Evolutionary conservation across 129 eudicot species (phyloP), one percentile per base, ranked within the genome.

Genomic region (carrot (Daucus carota)): DNA sequence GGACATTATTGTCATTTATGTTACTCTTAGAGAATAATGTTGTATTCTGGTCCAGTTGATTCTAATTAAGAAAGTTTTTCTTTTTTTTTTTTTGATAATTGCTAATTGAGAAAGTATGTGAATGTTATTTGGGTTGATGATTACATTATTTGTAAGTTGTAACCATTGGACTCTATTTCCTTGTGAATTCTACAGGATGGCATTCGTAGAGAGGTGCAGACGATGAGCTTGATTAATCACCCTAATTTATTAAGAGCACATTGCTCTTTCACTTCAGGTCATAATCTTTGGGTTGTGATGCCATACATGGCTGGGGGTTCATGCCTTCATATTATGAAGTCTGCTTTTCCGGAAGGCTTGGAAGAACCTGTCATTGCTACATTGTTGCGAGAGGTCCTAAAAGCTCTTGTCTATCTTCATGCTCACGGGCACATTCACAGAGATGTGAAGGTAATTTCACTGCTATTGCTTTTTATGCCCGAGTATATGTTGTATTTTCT

Each of bases 261-360:
- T 77, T 90, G 98, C 84, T 93, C 98, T 36, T 93, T 93, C 76
- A 86, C 98, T 74, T 77, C 90, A 7, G 96, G 93, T 52, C 98
- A 90, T 77, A 79, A 80, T 76, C 97, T 93, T 78, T 93, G 98
- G 98, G 96, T 93, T 79, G 93, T 93, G 50, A 93, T 93, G 98
- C 98, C 98, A 67, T 93, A 87, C 81, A 90, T 93, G 98, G 88
- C 96, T 71, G 97, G 93, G 48, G 98, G 98, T 43, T 93, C 98
- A 34, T 93, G 98, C 85, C 92, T 90, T 52, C 97, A 93, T 72
- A 93, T 93, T 78, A 93, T 93, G 92, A 93, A 93, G 83, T 81
- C 97, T 74, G 62, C 97, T 59, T 93, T 48, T 87, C 92, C 96
- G 47, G 98, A 90, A 78, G 98, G 98, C n/a, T 87, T 90, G 71